Evolutionary conservation across 345 rosid species (phyloP), one percentile per base, ranked within the genome.

Genomic region (Dipteronia sinensis): DNA sequence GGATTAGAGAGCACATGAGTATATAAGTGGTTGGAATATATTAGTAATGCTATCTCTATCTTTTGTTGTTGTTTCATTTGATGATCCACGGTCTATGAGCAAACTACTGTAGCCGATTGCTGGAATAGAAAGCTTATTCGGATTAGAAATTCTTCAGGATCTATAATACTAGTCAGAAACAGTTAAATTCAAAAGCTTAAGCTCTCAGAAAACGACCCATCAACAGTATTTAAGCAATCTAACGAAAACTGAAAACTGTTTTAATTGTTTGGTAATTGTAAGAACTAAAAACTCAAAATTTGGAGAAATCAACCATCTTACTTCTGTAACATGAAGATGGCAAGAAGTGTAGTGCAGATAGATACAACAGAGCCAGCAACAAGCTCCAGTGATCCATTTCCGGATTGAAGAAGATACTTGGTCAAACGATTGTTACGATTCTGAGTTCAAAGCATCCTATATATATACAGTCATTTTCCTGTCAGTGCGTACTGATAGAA

Each of bases 81-180:
- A 74, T 49, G 83, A 71, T 56, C 77, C 83, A 62, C 73, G 65
- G 17, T 80, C 56, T 12, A 75, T 40, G 31, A 65, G 10, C 42
- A 69, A 34, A 3, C 9, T 5, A 15, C 16, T 10, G 29, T 68
- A 19, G 22, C 61, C 58, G 1, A 10, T 1, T 27, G 7, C 49
- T 67, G 47, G 4, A 13, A 27, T 2, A 17, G 20, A n/a, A 56
- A 12, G 19, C 11, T 34, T 10, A 22, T 11, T 11, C 22, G 51
- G 40, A 70, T 20, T 23, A 65, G 11, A 66, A 38, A 66, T 16
- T 66, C 29, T 5, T 20, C 66, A 25, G 5, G 34, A 34, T 31
- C 34, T 31, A 31, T 31, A 31, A 31, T 31, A 31, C 34, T 3
- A 4, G 34, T 31, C 3, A 31, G 34, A 31, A 31, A 31, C 34